These are phyloP conservation scores for Termitomyces sp. DNA, from an alignment of 768 basidiomycete species.

Conservation along the genomic window DNA sequence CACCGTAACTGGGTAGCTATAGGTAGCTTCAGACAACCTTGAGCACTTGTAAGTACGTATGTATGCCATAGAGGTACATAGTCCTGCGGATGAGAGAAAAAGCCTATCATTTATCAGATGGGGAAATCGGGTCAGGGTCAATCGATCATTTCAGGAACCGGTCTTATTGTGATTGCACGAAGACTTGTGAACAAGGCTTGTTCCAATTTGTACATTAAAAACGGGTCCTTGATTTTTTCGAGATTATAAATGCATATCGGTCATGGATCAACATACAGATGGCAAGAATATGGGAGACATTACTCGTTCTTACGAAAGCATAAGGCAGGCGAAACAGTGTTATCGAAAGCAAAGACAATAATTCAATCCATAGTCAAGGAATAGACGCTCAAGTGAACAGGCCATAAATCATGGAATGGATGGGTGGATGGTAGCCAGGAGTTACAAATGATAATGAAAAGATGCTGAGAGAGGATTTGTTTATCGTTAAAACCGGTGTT, in stretches of 20 bases:
- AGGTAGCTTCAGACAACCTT: too few relatives aligned
- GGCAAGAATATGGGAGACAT: neutral
- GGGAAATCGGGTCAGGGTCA: too few relatives aligned
- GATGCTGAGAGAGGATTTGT: neutral
- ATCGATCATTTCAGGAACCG: too few relatives aligned
- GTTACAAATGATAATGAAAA: constrained; percentile 5
- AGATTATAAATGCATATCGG: neutral
- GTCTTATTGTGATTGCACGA: too few relatives aligned
- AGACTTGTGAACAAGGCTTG: too few relatives aligned
- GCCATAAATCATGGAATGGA: neutral
- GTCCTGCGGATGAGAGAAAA: too few relatives aligned
- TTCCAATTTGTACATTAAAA: too few relatives aligned
- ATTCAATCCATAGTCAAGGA: constrained; percentile 9
- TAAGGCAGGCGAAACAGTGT: constrained; percentile 13
- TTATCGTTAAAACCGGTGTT: neutral
- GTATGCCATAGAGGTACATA: too few relatives aligned
- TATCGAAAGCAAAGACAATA: constrained; percentile 20
- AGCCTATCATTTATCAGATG: too few relatives aligned
- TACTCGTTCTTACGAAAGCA: constrained; percentile 10
- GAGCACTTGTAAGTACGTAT: too few relatives aligned
- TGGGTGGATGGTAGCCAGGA: neutral
- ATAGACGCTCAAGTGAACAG: neutral
- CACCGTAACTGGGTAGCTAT: neutral
- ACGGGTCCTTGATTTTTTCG: neutral
- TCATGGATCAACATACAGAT: neutral